A percentile compares a stretch with the other conserved stretches of the same genome.
Evolutionary conservation across 257 asterid species (phyloP).

Genomic region (Fraxinus quadrangulata): DNA sequence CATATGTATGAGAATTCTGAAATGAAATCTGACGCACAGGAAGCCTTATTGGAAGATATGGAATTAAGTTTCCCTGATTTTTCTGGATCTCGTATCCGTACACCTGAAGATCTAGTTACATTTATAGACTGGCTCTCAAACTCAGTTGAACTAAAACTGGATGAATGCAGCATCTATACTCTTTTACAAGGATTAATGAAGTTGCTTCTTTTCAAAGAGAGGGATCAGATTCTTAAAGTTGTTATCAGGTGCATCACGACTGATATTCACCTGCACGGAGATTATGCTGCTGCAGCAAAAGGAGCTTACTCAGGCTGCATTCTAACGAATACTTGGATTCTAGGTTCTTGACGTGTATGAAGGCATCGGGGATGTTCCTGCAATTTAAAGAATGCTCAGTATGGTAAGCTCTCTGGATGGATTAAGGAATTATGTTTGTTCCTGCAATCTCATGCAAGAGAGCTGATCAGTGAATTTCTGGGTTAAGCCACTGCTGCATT

Average conservation of each 20-base stretch:
- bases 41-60: conserved; percentile 28
- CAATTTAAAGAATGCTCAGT: neutral
- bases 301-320: neutral
- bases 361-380: conserved; percentile 8
- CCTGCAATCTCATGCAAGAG: neutral
- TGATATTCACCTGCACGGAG: neutral
- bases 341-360: neutral
- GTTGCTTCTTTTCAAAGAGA: neutral
- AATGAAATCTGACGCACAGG: conserved; percentile 16
- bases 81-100: conserved; percentile 36
- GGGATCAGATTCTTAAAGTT: neutral
- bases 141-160: conserved; percentile 29
- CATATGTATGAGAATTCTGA: conserved; percentile 41
- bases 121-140: conserved; percentile 52
- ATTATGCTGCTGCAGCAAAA: neutral
- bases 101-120: conserved; percentile 52
- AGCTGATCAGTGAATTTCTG: neutral
- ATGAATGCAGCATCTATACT: conserved; percentile 8
- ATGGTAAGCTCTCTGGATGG: neutral
- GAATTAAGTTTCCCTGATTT: conserved; percentile 28
- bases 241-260: neutral
- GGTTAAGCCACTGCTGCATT: neutral
- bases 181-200: neutral
- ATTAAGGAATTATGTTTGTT: neutral
- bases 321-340: neutral